Base-by-base conservation (phyloP, 306 rosid genomes). In the Rosa chinensis region DNA sequence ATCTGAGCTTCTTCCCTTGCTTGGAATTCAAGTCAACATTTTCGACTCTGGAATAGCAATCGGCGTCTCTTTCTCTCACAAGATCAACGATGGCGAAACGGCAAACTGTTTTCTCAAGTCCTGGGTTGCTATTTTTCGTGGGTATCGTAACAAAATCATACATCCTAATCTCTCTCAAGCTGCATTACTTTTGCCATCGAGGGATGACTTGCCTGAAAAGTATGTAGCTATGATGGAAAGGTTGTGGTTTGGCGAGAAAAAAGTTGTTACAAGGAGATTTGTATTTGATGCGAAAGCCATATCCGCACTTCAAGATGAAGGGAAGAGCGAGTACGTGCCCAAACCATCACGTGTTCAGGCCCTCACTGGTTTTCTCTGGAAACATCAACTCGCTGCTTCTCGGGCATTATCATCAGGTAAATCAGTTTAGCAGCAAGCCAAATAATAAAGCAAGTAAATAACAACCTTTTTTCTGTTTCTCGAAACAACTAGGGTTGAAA, bases 41-140 rank as follows among this genome's bases (percentile, higher is more conserved):
- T 89, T 89, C 43, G 86, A 88, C 53, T 86, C 87, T 43, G 89
- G 91, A 59, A 63, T 88, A 64, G 87, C 91, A 17, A 72, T 89
- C 64, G 88, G 76, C 0, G 17, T 82, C 52, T 85, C 85, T 68
- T 37, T 74, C 10, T 87, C 83, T 9, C 91, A 87, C 77, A 89
- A 79, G 8, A 14, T 80, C 6, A 13, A 53, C 1, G 93, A 89
- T 75, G 86, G 86, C 9, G 20, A n/a, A 6, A 82, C 91, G 7
- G 40, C 78, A 8, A 76, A 76, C 35, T 0, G 50, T 32, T 82
- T 89, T 59, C 16, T 87, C 74, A 79, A 68, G 53, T 76, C 82
- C 4, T 89, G 91, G 91, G 58, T 72, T 11, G 52, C 86, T 20
- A 28, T 79, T 40, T 74, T 52, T 28, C 75, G 67, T 25, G 89